phyloP scores from a whole-genome alignment of 2,329 filamentous ascomycete species.

The Trichophyton schoenleinii region DNA sequence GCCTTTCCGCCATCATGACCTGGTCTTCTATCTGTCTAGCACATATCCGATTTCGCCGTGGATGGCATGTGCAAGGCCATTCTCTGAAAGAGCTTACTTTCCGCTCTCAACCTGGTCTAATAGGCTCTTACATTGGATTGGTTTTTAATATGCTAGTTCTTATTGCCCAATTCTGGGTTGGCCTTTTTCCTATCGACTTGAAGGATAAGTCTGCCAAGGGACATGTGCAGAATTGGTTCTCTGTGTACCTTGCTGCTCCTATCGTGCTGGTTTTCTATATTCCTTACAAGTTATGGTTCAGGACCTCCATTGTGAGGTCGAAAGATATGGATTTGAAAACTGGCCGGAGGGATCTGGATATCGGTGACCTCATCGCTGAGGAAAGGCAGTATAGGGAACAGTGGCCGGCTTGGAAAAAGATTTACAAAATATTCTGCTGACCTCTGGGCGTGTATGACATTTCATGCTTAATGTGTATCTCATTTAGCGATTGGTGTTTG shows the following conservation, averaged over 20 bases:
- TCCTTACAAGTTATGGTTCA: conserved; percentile 17
- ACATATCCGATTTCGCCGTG: conserved; percentile 37
- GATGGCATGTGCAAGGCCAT: conserved; percentile 29
- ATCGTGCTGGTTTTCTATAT: conserved; percentile 30
- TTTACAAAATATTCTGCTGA: conserved; percentile 62
- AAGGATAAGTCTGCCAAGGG: conserved; percentile 20
- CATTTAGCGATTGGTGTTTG: background rate
- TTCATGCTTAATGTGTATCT: background rate
- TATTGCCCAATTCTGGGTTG: conserved; percentile 67
- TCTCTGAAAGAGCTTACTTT: conserved; percentile 27
- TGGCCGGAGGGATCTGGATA: conserved; percentile 19
- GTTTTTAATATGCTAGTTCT: conserved; percentile 52
- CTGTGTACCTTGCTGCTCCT: conserved; percentile 32
- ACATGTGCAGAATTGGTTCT: conserved; percentile 40
- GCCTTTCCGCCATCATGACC: conserved; percentile 52
- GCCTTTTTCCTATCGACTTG: conserved; percentile 53
- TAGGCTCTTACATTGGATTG: conserved; percentile 49
- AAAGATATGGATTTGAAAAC: conserved; percentile 17
- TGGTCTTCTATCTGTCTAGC: conserved; percentile 37
- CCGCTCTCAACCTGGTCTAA: conserved; percentile 38
- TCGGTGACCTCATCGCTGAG: conserved; percentile 64
- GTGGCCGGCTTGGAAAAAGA: conserved; percentile 66
- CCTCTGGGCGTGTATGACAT: background rate
- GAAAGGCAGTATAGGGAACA: conserved; percentile 58
- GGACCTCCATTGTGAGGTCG: conserved; percentile 14